Conservation (phyloP, 352 stramenopile species). For the Plasmopara muralis region DNA sequence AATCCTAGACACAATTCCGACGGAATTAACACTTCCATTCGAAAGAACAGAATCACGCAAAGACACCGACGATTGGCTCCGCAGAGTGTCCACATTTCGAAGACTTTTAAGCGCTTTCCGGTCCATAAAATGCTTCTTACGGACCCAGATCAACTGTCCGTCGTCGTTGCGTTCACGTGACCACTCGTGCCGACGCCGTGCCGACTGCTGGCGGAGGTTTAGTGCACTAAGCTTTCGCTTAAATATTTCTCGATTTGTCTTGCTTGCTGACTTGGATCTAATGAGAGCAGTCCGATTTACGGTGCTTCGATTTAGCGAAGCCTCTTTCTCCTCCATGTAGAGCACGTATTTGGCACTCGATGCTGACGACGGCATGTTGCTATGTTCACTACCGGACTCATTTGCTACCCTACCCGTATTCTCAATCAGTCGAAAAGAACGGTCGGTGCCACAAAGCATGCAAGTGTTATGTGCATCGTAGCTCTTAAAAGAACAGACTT, state of each 20-base stretch:
- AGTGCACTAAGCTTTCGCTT: constrained; percentile 77
- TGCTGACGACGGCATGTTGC: constrained; percentile 27
- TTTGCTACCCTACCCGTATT: constrained; percentile 28
- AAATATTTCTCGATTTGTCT: constrained; percentile 55
- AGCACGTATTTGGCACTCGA: constrained; percentile 59
- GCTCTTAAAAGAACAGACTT: constrained; percentile 92
- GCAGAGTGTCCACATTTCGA: constrained; percentile 34
- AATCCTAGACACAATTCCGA: constrained; percentile 70
- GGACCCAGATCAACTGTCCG: constrained; percentile 76
- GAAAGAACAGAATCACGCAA: constrained; percentile 67
- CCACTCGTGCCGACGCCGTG: constrained; percentile 81
- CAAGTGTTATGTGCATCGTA: constrained; percentile 82
- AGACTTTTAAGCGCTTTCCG: constrained; percentile 61
- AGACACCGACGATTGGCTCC: constrained; percentile 52
- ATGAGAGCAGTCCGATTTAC: constrained; percentile 13
- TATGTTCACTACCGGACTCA: constrained; percentile 29
- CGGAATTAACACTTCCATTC: constrained; percentile 46
- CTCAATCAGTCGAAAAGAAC: constrained; percentile 65
- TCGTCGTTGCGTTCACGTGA: constrained; percentile 66
- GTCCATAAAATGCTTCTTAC: constrained; percentile 72
- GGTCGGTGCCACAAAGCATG: constrained; percentile 85
- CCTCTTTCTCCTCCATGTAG: constrained; percentile 59
- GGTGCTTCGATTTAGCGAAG: constrained; percentile 31
- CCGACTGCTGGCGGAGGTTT: constrained; percentile 74
- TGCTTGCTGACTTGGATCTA: constrained; percentile 26